These are phyloP conservation scores for Aspergillus glaucus DNA, from an alignment of 2,329 filamentous ascomycete genomes.

Conservation along the genomic window DNA sequence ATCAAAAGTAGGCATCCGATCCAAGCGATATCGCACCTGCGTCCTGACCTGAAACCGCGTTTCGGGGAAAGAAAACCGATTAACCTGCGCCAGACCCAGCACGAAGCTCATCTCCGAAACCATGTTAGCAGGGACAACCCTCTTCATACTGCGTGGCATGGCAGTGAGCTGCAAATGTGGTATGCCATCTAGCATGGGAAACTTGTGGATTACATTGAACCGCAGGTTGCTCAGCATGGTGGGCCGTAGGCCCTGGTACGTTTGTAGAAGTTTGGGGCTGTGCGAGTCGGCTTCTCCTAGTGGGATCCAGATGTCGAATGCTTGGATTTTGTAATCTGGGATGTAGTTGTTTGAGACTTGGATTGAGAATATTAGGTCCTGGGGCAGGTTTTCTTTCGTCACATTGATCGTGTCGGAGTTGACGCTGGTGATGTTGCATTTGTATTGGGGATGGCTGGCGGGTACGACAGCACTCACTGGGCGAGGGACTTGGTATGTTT, in stretches of 20 bases:
- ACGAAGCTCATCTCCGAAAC: background rate
- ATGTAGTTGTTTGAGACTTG: background rate
- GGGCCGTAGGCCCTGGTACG: conserved; percentile 6
- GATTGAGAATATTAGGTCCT: conserved; percentile 12
- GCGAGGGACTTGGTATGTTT: no score
- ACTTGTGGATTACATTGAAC: conserved; percentile 11
- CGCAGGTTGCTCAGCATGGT: conserved; percentile 15
- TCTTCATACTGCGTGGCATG: background rate
- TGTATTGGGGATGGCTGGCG: no score
- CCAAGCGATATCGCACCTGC: no score
- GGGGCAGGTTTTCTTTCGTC: conserved; percentile 1
- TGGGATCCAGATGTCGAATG: background rate
- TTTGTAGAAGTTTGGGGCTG: background rate
- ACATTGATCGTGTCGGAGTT: background rate
- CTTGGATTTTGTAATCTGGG: background rate
- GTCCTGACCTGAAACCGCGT: no score
- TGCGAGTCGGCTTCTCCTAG: background rate
- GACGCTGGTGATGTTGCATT: background rate
- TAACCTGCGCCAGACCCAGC: background rate
- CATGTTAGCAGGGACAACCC: background rate
- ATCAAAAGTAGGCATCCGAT: no score
- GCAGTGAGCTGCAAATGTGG: background rate
- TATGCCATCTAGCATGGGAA: background rate
- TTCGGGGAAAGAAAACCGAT: no score
- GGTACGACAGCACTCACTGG: no score